Base-by-base conservation (phyloP, 1,139 yeast species). In the Kazachstania sp. region DNA sequence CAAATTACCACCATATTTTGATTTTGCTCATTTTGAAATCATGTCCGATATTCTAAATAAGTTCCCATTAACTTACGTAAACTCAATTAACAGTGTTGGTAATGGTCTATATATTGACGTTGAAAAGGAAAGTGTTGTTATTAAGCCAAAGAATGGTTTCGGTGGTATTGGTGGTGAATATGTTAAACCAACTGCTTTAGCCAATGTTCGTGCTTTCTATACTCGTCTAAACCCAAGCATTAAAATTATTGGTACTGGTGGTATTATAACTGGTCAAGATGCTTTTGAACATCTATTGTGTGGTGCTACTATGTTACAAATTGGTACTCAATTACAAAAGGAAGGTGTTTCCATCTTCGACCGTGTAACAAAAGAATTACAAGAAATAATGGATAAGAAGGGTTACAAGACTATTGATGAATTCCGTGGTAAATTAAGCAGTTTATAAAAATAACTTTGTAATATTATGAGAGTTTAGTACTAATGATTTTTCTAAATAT, bases 161-260 rank as follows among this genome's bases (percentile, higher is more conserved):
- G 64, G 64, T 28, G 64, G 64, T 37, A 54, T 60, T 42, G 64
- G 64, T 39, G 63, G 64, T 36, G 62, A 60, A 28, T 60, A 59
- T 43, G 56, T 58, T 37, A 60, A 60, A 40, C 64, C 64, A 35
- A 60, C 64, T 18, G 64, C 64, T 9, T 46, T 60, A 29, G 64
- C 63, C 2, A 60, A 60, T 45, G 64, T 60, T 15, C 54, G 63
- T 23, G 64, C 63, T 4, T 60, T 60, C 45, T 59, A 60, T 49
- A 55, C 57, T 19, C 60, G 63, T 46, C 48, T 60, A 41, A 60
- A 56, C 35, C 60, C 60, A 36, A 45, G 47, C 12, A 60, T 60
- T 40, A 59, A 57, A 39, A 48, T 60, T 18, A 54, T 60, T 36
- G 64, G 64, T 40, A 60, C 64, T 9, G 64, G 64, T 38, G 64